Conservation (phyloP, 2,329 filamentous ascomycete species). For the Botrytis squamosa region DNA sequence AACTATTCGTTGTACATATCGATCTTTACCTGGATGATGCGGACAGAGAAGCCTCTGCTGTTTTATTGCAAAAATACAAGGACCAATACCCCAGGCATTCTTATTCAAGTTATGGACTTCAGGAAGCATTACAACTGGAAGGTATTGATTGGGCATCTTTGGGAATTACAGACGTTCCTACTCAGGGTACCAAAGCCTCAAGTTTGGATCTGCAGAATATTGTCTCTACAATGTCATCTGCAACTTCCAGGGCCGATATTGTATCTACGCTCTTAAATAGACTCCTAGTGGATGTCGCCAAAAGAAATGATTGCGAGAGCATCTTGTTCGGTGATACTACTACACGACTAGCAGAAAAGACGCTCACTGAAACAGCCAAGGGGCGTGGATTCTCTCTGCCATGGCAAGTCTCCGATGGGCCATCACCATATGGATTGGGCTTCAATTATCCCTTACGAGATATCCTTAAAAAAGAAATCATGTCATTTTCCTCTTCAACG, state of each 20-base stretch:
- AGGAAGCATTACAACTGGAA: conserved; percentile 54
- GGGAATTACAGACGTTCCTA: conserved; percentile 24
- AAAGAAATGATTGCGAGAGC: conserved; percentile 59
- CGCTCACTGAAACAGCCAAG: conserved; percentile 85
- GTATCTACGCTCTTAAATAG: conserved; percentile 68
- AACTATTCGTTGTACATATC: conserved; percentile 58
- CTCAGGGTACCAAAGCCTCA: conserved; percentile 26
- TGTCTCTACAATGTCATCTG: conserved; percentile 59
- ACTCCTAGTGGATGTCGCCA: conserved; percentile 66
- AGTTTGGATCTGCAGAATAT: conserved; percentile 47
- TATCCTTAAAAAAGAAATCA: conserved; percentile 76
- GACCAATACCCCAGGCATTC: conserved; percentile 63
- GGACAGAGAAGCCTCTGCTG: conserved; percentile 33
- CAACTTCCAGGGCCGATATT: conserved; percentile 75
- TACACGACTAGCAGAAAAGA: conserved; percentile 81
- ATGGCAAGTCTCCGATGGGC: conserved; percentile 77
- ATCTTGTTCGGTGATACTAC: conserved; percentile 85
- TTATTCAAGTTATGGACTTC: conserved; percentile 63
- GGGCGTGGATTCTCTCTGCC: conserved; percentile 82
- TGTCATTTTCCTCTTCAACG: conserved; percentile 59
- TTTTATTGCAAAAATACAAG: conserved; percentile 48
- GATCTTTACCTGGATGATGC: conserved; percentile 37
- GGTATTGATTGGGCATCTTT: conserved; percentile 56
- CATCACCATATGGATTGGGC: conserved; percentile 32
- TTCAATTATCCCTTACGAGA: conserved; percentile 83